A percentile compares a stretch with the other conserved stretches of the same genome.
Conservation (phyloP, 768 basidiomycete genomes). For the Solioccasus polychromus region DNA sequence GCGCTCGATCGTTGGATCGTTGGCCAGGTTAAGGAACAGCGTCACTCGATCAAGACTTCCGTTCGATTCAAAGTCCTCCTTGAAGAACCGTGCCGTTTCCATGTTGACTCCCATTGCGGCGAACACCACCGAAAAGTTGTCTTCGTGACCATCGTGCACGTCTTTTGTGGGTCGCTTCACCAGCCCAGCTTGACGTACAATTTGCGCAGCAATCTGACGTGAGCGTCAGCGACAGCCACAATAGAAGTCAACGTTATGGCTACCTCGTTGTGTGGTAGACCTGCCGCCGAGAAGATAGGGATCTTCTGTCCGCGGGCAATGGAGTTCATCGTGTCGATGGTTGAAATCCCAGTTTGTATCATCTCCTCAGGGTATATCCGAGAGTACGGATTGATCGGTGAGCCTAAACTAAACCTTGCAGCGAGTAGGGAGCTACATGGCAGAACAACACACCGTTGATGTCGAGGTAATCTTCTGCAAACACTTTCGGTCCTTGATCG, state of each 20-base stretch:
- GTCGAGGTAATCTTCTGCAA: slow-evolving; percentile 98
- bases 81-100: slow-evolving; percentile 99
- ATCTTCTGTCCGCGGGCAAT: slow-evolving; percentile 99
- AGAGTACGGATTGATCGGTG: slow-evolving; percentile 95
- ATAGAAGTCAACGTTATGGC: slow-evolving; percentile 19
- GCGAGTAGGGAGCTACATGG: not conserved
- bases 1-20: slow-evolving; percentile 99
- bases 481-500: slow-evolving; percentile 97
- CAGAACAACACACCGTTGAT: slow-evolving; percentile 80
- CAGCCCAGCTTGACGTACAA: slow-evolving; percentile 97
- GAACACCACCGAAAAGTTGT: slow-evolving; percentile 99
- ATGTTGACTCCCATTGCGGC: slow-evolving; percentile 99
- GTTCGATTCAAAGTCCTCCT: slow-evolving; percentile 98
- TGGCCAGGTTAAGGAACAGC: slow-evolving; percentile 96
- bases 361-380: slow-evolving; percentile 99
- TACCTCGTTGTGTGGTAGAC: slow-evolving; percentile 98
- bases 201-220: slow-evolving; percentile 94
- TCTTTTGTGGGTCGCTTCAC: slow-evolving; percentile 97
- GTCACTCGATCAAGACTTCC: slow-evolving; percentile 97
- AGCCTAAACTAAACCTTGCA: slow-evolving; percentile 53
- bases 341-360: slow-evolving; percentile 99
- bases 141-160: slow-evolving; percentile 98
- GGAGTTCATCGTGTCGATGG: slow-evolving; percentile 96
- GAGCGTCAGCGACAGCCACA: slow-evolving; percentile 22
- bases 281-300: slow-evolving; percentile 98